Percentiles rank a stretch among this genome's conserved stretches.
Evolutionary conservation across 805 yeast genomes (phyloP).

Genomic region (Yarrowia porcina): DNA sequence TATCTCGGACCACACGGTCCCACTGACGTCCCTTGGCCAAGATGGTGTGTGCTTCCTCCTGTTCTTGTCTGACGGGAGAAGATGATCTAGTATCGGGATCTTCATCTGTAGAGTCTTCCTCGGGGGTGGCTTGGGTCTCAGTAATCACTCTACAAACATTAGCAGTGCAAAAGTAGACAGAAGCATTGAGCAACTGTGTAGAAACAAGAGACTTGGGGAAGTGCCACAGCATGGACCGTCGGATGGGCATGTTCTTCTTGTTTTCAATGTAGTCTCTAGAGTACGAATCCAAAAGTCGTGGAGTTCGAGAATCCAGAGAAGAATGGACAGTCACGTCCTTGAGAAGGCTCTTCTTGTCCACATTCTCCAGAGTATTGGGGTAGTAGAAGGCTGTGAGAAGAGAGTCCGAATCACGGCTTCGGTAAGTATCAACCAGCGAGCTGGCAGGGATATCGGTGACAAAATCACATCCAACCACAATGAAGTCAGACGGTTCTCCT

Average conservation of each 20-base stretch:
- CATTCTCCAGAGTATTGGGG: constrained; percentile 66
- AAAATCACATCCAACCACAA: constrained; percentile 91
- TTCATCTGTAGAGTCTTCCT: constrained; percentile 19
- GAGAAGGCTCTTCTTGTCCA: constrained; percentile 72
- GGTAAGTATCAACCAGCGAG: constrained; percentile 74
- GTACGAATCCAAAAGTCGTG: constrained; percentile 65
- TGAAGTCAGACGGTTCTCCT: constrained; percentile 49
- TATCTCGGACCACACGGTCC: constrained; percentile 61
- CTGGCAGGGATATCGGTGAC: constrained; percentile 91
- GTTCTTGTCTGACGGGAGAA: constrained; percentile 26
- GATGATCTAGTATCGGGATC: constrained; percentile 32
- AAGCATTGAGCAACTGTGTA: constrained; percentile 68
- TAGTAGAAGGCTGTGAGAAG: constrained; percentile 73
- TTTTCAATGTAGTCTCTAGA: constrained; percentile 65
- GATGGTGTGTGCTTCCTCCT: constrained; percentile 5
- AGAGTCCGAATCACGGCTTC: constrained; percentile 65
- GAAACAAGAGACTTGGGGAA: constrained; percentile 76
- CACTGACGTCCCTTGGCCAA: constrained; percentile 31
- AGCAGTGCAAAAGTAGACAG: constrained; percentile 61
- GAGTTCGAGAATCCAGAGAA: constrained; percentile 37
- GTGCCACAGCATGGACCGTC: constrained; percentile 89
- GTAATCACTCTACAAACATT: constrained; percentile 53
- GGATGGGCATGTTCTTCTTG: constrained; percentile 66
- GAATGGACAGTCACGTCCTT: constrained; percentile 54
- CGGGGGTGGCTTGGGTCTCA: constrained; percentile 35